phyloP scores from a whole-genome alignment of 2,329 filamentous ascomycete genomes.

The Talaromyces sp. region DNA sequence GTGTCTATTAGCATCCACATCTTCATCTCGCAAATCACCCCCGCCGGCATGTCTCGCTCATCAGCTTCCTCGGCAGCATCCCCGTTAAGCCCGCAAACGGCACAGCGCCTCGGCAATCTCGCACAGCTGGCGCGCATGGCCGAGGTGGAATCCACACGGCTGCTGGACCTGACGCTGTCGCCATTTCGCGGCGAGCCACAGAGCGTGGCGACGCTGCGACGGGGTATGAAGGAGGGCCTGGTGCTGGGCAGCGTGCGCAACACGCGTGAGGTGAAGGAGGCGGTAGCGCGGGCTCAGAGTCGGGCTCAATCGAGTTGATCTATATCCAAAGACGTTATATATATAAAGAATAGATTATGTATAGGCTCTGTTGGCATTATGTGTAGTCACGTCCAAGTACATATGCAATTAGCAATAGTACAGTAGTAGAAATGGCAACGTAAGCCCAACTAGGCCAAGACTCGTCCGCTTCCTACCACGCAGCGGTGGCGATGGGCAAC shows the following conservation, averaged over 20 bases:
- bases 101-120: constrained; percentile 63
- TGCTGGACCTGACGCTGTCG: constrained; percentile 72
- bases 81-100: constrained; percentile 41
- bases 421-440: too few relatives aligned
- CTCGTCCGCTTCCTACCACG: neutral
- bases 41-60: constrained; percentile 45
- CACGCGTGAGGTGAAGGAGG: constrained; percentile 76
- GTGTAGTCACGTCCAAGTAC: too few relatives aligned
- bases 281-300: constrained; percentile 62
- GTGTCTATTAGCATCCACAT: constrained; percentile 74
- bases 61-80: constrained; percentile 26
- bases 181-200: constrained; percentile 72
- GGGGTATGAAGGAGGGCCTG: constrained; percentile 77
- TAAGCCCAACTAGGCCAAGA: neutral
- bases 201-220: constrained; percentile 58
- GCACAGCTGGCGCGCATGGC: constrained; percentile 54
- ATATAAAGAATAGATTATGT: too few relatives aligned
- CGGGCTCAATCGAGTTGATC: constrained; percentile 25
- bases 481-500: too few relatives aligned
- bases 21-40: constrained; percentile 74
- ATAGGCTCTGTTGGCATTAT: too few relatives aligned
- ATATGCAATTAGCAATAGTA: too few relatives aligned
- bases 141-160: constrained; percentile 63
- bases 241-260: constrained; percentile 77
- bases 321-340: neutral